These are phyloP conservation scores for Colletotrichum karsti DNA, from an alignment of 2,329 filamentous ascomycete genomes.

Conservation along the genomic window DNA sequence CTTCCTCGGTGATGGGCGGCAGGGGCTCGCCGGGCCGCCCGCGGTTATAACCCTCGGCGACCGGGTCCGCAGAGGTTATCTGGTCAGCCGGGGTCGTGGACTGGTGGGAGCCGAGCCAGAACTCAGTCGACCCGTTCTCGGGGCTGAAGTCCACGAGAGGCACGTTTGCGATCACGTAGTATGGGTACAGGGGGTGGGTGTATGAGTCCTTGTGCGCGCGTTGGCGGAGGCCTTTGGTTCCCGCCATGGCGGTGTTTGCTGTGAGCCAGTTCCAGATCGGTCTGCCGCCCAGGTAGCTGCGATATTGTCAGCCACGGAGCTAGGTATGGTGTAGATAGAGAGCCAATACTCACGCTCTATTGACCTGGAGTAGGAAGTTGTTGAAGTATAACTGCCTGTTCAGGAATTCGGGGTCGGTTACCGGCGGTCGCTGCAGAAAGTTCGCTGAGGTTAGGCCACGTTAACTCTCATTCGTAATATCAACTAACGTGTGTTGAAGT, in stretches of 20 bases:
- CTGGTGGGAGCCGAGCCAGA: constrained; percentile 66
- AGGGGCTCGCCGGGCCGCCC: constrained; percentile 1
- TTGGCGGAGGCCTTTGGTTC: neutral
- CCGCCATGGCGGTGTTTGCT: neutral
- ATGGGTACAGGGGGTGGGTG: neutral
- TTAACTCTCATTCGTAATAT: neutral
- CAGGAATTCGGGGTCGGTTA: neutral
- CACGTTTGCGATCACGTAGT: constrained; percentile 35
- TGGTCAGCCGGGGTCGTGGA: constrained; percentile 37
- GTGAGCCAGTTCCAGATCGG: constrained; percentile 6
- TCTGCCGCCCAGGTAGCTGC: neutral
- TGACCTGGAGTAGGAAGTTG: neutral
- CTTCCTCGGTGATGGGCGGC: constrained; percentile 31
- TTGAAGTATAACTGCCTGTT: constrained; percentile 1
- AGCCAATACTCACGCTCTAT: neutral
- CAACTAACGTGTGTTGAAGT: too few relatives aligned
- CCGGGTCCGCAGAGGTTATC: constrained; percentile 43
- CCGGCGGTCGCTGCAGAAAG: neutral
- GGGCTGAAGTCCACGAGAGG: constrained; percentile 58
- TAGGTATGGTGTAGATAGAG: too few relatives aligned
- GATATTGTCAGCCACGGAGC: neutral
- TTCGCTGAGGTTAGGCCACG: neutral
- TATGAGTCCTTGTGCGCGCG: neutral
- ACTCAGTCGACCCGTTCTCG: constrained; percentile 63
- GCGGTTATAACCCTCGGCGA: neutral